phyloP scores from a whole-genome alignment of 768 basidiomycete genomes.

The Lentinula raphanica region DNA sequence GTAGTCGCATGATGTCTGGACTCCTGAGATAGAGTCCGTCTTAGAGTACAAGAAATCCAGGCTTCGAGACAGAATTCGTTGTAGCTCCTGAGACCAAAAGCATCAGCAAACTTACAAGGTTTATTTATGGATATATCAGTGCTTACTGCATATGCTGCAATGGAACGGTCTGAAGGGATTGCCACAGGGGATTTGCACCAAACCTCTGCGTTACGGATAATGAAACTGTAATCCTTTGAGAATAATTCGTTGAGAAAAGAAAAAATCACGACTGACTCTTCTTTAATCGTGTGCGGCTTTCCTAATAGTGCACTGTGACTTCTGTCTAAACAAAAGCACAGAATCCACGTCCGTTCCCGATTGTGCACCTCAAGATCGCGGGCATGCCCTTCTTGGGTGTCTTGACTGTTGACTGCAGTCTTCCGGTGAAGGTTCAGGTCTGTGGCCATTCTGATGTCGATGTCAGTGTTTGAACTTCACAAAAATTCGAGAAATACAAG shows the following conservation, averaged over 20 bases:
- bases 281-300: constrained; percentile 87
- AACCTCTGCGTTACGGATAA: constrained; percentile 74
- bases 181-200: constrained; percentile 74
- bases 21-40: constrained; percentile 71
- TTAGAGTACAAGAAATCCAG: constrained; percentile 88
- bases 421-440: constrained; percentile 95
- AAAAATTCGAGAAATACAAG: neutral
- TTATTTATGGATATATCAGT: neutral
- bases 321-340: constrained; percentile 82
- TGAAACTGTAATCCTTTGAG: constrained; percentile 45
- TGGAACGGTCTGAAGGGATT: constrained; percentile 55
- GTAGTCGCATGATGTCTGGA: constrained; percentile 84
- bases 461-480: neutral
- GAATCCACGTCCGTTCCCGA: constrained; percentile 90
- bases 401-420: constrained; percentile 51
- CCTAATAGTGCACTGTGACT: constrained; percentile 96
- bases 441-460: constrained; percentile 75
- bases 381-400: constrained; percentile 74
- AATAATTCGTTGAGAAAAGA: neutral
- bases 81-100: constrained; percentile 61
- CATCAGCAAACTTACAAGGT: constrained; percentile 7
- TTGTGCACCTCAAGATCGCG: constrained; percentile 87
- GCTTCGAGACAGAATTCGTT: constrained; percentile 83
- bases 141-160: constrained; percentile 77
- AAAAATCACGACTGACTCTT: constrained; percentile 62